Evolutionary conservation across 2,329 filamentous ascomycete species (phyloP).

Genomic region (Fusarium bactridioides): DNA sequence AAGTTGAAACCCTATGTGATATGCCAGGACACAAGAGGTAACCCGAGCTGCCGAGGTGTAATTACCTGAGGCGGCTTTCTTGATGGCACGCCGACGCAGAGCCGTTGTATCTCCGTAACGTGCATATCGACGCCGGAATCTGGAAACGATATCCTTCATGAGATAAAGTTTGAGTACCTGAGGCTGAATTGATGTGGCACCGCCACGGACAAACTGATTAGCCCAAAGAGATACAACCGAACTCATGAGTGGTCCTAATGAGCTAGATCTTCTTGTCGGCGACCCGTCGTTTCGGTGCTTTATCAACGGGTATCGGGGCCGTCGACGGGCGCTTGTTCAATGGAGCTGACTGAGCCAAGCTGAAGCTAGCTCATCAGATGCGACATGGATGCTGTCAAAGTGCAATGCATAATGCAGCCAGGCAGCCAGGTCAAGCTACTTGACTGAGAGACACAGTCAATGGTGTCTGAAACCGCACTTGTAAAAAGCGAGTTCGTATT

Average conservation of each 20-base stretch:
- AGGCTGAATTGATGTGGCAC: constrained; percentile 19
- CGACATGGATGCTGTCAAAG: background rate
- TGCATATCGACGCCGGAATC: background rate
- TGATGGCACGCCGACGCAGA: constrained; percentile 7
- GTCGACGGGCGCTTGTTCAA: constrained; percentile 23
- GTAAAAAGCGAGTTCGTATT: constrained; percentile 5
- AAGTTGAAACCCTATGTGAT: background rate
- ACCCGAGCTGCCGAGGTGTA: background rate
- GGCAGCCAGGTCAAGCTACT: background rate
- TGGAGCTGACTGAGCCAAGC: constrained; percentile 21
- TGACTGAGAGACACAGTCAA: background rate
- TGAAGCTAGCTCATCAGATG: background rate
- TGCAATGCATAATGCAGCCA: background rate
- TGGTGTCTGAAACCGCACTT: background rate
- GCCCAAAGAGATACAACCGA: background rate
- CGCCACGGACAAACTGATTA: background rate
- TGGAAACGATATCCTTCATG: background rate
- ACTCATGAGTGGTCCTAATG: background rate
- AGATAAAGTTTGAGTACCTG: constrained; percentile 3
- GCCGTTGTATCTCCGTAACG: constrained; percentile 5
- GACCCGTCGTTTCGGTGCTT: constrained; percentile 17
- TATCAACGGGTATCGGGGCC: constrained; percentile 10
- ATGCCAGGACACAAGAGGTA: background rate
- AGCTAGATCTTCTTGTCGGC: constrained; percentile 9
- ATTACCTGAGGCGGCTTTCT: background rate